These are phyloP conservation scores for Metarhizium guizhouense DNA, from an alignment of 2,329 filamentous ascomycete species.

Conservation along the genomic window DNA sequence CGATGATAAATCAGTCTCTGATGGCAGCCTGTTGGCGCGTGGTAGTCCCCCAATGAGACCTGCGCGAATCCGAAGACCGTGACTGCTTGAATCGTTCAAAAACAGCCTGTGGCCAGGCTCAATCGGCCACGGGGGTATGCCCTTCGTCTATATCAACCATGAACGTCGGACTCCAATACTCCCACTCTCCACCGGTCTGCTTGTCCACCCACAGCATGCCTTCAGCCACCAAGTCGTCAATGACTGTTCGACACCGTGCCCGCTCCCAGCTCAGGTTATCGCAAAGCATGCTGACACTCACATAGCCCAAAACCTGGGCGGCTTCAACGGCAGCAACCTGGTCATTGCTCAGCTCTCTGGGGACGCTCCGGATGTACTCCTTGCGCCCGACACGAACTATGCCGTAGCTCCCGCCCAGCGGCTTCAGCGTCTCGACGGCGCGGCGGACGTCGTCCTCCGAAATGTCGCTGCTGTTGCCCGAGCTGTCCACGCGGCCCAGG, in stretches of 20 bases:
- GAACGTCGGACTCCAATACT: constrained; percentile 86
- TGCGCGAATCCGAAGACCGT: background rate
- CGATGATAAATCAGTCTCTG: too few species aligned
- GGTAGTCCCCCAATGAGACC: too few species aligned
- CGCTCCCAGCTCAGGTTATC: constrained; percentile 79
- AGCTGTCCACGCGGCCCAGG: constrained; percentile 51
- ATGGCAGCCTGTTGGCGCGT: too few species aligned
- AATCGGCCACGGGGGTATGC: background rate
- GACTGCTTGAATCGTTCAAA: background rate
- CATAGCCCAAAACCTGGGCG: constrained; percentile 80
- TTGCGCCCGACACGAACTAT: constrained; percentile 76
- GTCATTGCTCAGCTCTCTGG: constrained; percentile 90
- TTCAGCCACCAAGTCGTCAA: constrained; percentile 82
- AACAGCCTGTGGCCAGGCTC: background rate
- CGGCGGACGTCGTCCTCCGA: constrained; percentile 89
- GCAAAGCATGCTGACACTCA: constrained; percentile 82
- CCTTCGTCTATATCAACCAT: constrained; percentile 40
- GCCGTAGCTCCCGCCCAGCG: constrained; percentile 80
- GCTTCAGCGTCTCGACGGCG: constrained; percentile 78
- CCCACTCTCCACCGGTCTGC: constrained; percentile 67
- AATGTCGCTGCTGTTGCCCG: constrained; percentile 43
- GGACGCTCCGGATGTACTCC: constrained; percentile 83
- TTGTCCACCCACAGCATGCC: constrained; percentile 92
- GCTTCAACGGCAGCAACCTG: constrained; percentile 89
- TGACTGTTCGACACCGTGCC: constrained; percentile 75